Evolutionary conservation across 805 yeast genomes (phyloP).

Genomic region (Alloascoidea hylecoeti): DNA sequence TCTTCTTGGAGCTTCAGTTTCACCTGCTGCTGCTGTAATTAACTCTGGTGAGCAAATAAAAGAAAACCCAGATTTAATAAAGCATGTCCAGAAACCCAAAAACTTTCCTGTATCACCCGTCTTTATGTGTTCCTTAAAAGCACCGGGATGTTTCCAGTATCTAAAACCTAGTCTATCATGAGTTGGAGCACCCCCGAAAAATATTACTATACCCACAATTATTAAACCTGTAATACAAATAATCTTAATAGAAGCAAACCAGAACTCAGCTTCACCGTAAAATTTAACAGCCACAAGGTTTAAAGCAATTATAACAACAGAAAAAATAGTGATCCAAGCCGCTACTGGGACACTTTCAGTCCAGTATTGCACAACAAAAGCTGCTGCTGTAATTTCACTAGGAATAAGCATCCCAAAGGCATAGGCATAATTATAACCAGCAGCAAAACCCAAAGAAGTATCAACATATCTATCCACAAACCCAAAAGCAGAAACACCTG

Average conservation of each 20-base stretch:
- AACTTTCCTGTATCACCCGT: conserved; percentile 47
- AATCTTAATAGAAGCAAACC: conserved; percentile 53
- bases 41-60: conserved; percentile 80
- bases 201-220: conserved; percentile 54
- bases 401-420: conserved; percentile 62
- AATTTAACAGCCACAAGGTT: conserved; percentile 53
- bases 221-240: conserved; percentile 50
- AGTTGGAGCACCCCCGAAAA: conserved; percentile 73
- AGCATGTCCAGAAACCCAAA: conserved; percentile 46
- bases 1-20: conserved; percentile 41
- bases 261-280: conserved; percentile 44
- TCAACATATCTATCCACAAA: conserved; percentile 47
- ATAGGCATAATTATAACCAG: conserved; percentile 31
- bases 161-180: conserved; percentile 36
- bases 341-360: conserved; percentile 52
- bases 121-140: conserved; percentile 33
- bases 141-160: conserved; percentile 36
- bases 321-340: conserved; percentile 40
- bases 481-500: conserved; percentile 51
- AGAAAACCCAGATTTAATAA: conserved; percentile 52
- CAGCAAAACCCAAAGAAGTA: conserved; percentile 44
- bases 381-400: conserved; percentile 71
- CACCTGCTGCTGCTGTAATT: conserved; percentile 43
- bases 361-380: conserved; percentile 72
- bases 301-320: conserved; percentile 21